Base-by-base conservation (phyloP, 129 eudicot genomes). In the Solidago caesia region DNA sequence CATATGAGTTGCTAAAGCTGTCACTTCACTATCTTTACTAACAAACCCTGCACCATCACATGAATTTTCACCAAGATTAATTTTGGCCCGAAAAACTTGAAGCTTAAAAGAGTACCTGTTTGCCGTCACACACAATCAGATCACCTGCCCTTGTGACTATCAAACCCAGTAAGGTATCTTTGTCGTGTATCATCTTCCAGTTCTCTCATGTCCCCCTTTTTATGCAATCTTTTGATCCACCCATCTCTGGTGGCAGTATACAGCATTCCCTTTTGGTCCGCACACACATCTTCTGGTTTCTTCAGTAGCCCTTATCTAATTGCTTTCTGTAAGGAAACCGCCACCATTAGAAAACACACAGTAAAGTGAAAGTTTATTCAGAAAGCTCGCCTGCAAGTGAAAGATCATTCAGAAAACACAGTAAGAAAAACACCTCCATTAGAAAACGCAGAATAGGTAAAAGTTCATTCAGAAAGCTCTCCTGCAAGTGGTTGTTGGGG, bases 211-310 rank as follows among this genome's bases (percentile, higher is more conserved):
- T 75, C 21, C 43, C 94, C 98, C 64, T 89, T 85, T 44, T 46
- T 85, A 69, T 77, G 85, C 88, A 89, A 21, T 77, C 85, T 85
- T 85, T 79, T 92, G 61, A 92, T 83, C 87, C 88, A 87, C 59
- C 98, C 98, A 77, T 92, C 98, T 84, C 94, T 82, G 5, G 94
- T 87, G 39, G 94, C 90, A n/a, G 98, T 89, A 68, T 89, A 89
- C 58, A 91, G 15, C 5, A 79, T 67, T 45, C 97, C 97, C 12
- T 33, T 67, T 77, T 81, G 79, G 82, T 89, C 96, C 67, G 89
- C 63, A 48, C 85, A 76, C 26, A 92, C 80, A 68, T 82, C 97
- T 76, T 92, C 96, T 21, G 93, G 91, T 59, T 81, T 48, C 26
- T 62, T 48, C 13, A 91, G 48, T n/a, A 73, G 0, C 33, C 97